These are phyloP conservation scores for Spathaspora passalidarum DNA, from an alignment of 805 yeast genomes.

Conservation along the genomic window DNA sequence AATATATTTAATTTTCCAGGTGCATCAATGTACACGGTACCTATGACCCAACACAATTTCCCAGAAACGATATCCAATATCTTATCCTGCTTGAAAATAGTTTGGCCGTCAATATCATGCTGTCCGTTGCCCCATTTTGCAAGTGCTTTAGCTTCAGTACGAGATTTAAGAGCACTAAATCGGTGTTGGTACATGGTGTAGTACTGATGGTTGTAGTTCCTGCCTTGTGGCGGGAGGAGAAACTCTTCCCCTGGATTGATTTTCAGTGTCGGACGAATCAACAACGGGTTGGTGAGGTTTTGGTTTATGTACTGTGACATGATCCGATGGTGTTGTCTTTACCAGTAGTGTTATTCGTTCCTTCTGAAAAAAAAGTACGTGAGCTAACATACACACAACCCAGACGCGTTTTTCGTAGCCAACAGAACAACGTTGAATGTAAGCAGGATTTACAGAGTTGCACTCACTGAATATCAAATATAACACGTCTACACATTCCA, in stretches of 20 bases:
- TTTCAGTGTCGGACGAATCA: background rate
- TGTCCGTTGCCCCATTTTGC: constrained; percentile 55
- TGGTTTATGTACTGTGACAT: background rate
- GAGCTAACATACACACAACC: no score
- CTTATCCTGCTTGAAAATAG: constrained; percentile 32
- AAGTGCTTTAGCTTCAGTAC: constrained; percentile 32
- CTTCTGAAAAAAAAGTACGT: background rate
- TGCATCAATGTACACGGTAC: constrained; percentile 83
- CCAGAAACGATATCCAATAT: constrained; percentile 61
- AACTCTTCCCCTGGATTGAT: constrained; percentile 5
- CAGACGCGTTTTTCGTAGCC: no score
- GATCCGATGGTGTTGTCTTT: background rate
- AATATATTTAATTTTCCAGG: constrained; percentile 81
- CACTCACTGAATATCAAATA: no score
- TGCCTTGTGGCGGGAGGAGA: constrained; percentile 7
- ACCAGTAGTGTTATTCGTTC: background rate
- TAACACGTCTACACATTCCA: no score
- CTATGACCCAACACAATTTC: constrained; percentile 75
- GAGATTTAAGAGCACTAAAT: constrained; percentile 25
- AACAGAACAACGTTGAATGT: no score
- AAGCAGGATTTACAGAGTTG: no score
- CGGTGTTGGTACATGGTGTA: constrained; percentile 43
- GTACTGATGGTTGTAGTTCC: constrained; percentile 40
- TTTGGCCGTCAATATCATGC: constrained; percentile 29
- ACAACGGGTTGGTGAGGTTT: background rate